phyloP scores from a whole-genome alignment of 306 rosid genomes.

The Phaseolus lunatus region DNA sequence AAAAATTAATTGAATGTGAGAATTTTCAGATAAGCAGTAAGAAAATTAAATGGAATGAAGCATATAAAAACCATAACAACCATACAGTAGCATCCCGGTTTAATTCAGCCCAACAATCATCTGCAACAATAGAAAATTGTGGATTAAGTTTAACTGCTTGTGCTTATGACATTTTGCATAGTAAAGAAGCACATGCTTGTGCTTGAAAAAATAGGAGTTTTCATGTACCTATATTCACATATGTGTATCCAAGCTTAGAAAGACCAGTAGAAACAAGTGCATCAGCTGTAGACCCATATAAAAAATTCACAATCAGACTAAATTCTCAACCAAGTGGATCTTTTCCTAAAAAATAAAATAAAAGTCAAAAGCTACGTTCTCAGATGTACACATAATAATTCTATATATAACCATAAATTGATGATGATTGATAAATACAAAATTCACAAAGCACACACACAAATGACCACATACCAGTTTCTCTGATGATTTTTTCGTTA shows the following conservation, averaged over 20 bases:
- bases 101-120: conserved; percentile 99
- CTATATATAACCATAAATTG: conserved; percentile 1
- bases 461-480: conserved; percentile 65
- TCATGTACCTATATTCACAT: conserved; percentile 80
- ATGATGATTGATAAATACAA: background rate
- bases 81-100: conserved; percentile 70
- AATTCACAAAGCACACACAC: conserved; percentile 22
- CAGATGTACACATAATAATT: background rate
- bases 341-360: background rate
- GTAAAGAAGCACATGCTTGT: background rate
- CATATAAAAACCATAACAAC: conserved; percentile 4
- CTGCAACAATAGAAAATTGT: conserved; percentile 48
- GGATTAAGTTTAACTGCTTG: background rate
- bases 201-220: background rate
- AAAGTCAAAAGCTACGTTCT: background rate
- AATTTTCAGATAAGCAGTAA: background rate
- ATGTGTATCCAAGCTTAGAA: conserved; percentile 86
- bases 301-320: conserved; percentile 27
- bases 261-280: conserved; percentile 88
- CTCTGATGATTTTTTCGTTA: conserved; percentile 69
- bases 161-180: conserved; percentile 24
- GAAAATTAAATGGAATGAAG: background rate
- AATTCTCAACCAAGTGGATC: conserved; percentile 22
- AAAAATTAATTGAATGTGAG: background rate
- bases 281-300: conserved; percentile 72